A percentile compares a stretch with the other conserved stretches of the same genome.
phyloP scores from a whole-genome alignment of 495 filamentous ascomycete species.

The Podospora appendiculata region DNA sequence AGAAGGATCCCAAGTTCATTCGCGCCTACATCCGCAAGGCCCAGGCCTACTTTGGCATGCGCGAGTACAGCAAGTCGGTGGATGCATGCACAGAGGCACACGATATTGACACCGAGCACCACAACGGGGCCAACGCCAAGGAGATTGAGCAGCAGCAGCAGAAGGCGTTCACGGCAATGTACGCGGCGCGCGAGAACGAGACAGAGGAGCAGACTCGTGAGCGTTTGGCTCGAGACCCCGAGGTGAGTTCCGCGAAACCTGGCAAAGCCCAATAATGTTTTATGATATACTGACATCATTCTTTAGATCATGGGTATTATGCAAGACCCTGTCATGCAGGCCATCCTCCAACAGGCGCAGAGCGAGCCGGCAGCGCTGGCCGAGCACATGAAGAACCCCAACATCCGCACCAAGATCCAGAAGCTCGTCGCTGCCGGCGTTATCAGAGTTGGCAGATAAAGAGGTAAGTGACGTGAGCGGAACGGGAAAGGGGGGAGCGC shows the following conservation, averaged over 20 bases:
- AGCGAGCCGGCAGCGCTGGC: conserved; percentile 82
- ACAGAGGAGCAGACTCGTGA: conserved; percentile 94
- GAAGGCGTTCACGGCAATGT: conserved; percentile 91
- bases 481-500: not conserved
- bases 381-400: conserved; percentile 92
- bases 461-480: not conserved
- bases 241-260: conserved; percentile 51
- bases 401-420: conserved; percentile 77
- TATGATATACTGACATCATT: conserved; percentile 21
- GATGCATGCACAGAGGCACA: conserved; percentile 80
- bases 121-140: conserved; percentile 63
- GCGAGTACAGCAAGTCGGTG: conserved; percentile 88
- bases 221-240: conserved; percentile 84
- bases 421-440: conserved; percentile 90
- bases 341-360: conserved; percentile 94
- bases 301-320: conserved; percentile 79
- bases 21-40: conserved; percentile 93
- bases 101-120: conserved; percentile 58
- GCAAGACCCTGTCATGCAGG: conserved; percentile 94
- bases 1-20: conserved; percentile 88
- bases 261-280: not conserved
- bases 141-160: conserved; percentile 94
- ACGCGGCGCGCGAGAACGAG: conserved; percentile 80
- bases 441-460: conserved; percentile 64
- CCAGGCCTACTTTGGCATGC: conserved; percentile 89